These are phyloP conservation scores for Aplosporella prunicola DNA, from an alignment of 2,329 filamentous ascomycete genomes.

Conservation along the genomic window DNA sequence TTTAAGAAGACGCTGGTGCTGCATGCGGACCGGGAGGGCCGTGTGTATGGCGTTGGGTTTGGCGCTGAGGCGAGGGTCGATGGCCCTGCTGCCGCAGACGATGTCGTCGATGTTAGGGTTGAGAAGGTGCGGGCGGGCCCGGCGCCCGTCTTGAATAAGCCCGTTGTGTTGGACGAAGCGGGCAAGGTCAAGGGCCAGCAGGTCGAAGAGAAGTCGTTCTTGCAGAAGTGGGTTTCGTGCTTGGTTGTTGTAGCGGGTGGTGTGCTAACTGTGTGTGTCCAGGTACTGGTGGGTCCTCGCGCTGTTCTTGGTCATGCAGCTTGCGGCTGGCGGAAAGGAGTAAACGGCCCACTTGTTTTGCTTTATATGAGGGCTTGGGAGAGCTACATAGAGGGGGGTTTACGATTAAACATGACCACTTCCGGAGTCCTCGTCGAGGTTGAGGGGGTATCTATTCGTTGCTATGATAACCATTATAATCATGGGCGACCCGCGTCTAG, in stretches of 20 bases:
- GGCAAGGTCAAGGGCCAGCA: constrained; percentile 40
- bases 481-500: too few species aligned
- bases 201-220: constrained; percentile 40
- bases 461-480: too few species aligned
- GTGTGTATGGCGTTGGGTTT: constrained; percentile 38
- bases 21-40: constrained; percentile 34
- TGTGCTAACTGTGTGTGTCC: constrained; percentile 13
- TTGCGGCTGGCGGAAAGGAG: constrained; percentile 32
- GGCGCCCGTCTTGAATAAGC: constrained; percentile 40
- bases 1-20: constrained; percentile 36
- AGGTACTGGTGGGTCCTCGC: constrained; percentile 45
- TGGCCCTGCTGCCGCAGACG: constrained; percentile 14
- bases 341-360: not conserved
- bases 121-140: constrained; percentile 30
- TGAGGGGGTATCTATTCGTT: too few species aligned
- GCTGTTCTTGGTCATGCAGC: constrained; percentile 38
- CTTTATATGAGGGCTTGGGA: too few species aligned
- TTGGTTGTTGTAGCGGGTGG: not conserved
- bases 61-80: constrained; percentile 23
- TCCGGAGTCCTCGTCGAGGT: too few species aligned
- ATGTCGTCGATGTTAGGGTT: constrained; percentile 35
- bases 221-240: constrained; percentile 38
- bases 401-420: too few species aligned
- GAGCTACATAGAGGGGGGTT: too few species aligned
- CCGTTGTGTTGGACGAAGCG: constrained; percentile 46